A percentile compares a stretch with the other conserved stretches of the same genome.
These are phyloP conservation scores for Herpotrichia juniperi DNA, from an alignment of 2,329 filamentous ascomycete genomes.

Conservation along the genomic window DNA sequence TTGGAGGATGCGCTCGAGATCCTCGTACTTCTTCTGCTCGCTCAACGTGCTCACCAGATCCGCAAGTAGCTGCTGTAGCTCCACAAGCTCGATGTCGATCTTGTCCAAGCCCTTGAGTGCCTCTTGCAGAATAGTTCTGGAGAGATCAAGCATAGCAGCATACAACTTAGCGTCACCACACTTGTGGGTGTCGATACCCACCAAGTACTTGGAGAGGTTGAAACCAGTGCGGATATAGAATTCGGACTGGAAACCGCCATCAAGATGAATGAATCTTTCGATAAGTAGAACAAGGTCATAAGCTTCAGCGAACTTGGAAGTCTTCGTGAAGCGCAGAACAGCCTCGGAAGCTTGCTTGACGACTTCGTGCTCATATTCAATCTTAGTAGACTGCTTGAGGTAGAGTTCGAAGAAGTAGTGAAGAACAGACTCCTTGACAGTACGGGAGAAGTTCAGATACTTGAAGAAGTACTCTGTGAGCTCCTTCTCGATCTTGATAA, in stretches of 20 bases:
- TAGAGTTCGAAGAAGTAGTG: slow-evolving; percentile 28
- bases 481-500: slow-evolving; percentile 24
- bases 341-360: slow-evolving; percentile 18
- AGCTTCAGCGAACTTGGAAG: slow-evolving; percentile 28
- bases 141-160: slow-evolving; percentile 44
- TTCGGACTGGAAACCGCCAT: slow-evolving; percentile 30
- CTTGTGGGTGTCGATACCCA: slow-evolving; percentile 27
- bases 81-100: slow-evolving; percentile 47
- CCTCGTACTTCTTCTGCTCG: slow-evolving; percentile 50
- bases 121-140: slow-evolving; percentile 45
- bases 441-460: slow-evolving; percentile 23
- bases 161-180: slow-evolving; percentile 36
- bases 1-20: slow-evolving; percentile 44
- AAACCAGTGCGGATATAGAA: slow-evolving; percentile 41
- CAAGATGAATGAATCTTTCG: slow-evolving; percentile 29
- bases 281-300: slow-evolving; percentile 29
- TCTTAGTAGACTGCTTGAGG: slow-evolving; percentile 21
- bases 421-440: slow-evolving; percentile 16
- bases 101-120: slow-evolving; percentile 43
- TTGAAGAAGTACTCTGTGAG: slow-evolving; percentile 26
- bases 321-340: slow-evolving; percentile 25
- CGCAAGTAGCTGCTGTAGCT: slow-evolving; percentile 48
- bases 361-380: slow-evolving; percentile 20
- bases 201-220: slow-evolving; percentile 31
- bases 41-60: slow-evolving; percentile 49